Conservation (phyloP, 495 filamentous ascomycete genomes). For the Neurospora pannonica region DNA sequence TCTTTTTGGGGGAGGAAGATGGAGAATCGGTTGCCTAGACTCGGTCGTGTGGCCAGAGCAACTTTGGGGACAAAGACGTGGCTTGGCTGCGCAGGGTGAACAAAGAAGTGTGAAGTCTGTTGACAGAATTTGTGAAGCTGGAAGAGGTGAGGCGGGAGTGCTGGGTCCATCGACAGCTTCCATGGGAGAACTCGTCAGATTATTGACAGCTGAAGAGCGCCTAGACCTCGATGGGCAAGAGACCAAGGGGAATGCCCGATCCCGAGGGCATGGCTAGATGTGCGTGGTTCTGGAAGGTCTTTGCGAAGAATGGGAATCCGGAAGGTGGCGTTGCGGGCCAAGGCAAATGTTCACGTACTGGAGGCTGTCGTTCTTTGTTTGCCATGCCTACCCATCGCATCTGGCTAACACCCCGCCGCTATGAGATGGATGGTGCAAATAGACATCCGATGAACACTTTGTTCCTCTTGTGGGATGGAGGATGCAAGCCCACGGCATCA, state of each 20-base stretch:
- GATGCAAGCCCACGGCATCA: not conserved
- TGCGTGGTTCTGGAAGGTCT: not conserved
- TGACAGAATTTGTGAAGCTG: not conserved
- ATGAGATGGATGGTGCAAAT: not conserved
- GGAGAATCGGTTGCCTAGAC: not conserved
- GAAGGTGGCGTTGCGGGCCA: not conserved
- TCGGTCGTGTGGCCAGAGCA: not conserved
- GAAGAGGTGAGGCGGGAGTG: not conserved
- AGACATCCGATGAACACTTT: not conserved
- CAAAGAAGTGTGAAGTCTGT: not conserved
- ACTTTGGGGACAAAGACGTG: not conserved
- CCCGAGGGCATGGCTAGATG: not conserved
- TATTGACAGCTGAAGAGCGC: not conserved
- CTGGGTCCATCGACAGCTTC: not conserved
- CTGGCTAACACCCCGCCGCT: not conserved
- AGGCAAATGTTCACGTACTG: not conserved
- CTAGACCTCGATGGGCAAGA: not conserved
- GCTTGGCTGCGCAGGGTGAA: not conserved
- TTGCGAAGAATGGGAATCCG: not conserved
- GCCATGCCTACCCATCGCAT: not conserved
- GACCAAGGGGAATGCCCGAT: not conserved
- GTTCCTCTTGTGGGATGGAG: not conserved
- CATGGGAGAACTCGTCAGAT: not conserved
- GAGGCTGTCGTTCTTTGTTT: not conserved
- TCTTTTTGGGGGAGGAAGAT: not conserved